Conservation (phyloP, 306 rosid genomes). For the peach (Prunus persica) region DNA sequence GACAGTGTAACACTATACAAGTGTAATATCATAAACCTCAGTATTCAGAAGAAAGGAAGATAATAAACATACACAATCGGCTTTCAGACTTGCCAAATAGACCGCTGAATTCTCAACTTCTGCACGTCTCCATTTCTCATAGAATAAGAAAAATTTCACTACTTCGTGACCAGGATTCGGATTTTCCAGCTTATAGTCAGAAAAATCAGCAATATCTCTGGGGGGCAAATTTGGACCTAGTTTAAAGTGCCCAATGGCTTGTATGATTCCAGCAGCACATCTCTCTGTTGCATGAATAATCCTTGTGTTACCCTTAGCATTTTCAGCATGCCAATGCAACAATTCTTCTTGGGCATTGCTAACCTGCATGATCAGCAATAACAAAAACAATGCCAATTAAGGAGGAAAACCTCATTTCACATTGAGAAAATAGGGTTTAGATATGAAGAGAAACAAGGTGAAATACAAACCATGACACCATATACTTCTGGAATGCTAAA, state of each 20-base stretch:
- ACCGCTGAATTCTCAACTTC: slow-evolving; percentile 63
- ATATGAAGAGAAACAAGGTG: slow-evolving; percentile 19
- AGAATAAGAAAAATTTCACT: slow-evolving; percentile 54
- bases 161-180: slow-evolving; percentile 45
- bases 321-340: slow-evolving; percentile 82
- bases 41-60: slow-evolving; percentile 12
- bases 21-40: background rate
- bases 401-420: slow-evolving; percentile 11
- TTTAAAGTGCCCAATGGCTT: slow-evolving; percentile 86
- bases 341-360: slow-evolving; percentile 98
- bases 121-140: slow-evolving; percentile 87
- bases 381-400: slow-evolving; percentile 10
- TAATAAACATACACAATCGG: slow-evolving; percentile 49
- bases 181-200: slow-evolving; percentile 27
- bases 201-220: slow-evolving; percentile 61
- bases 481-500: slow-evolving; percentile 83
- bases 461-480: slow-evolving; percentile 91
- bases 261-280: slow-evolving; percentile 92
- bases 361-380: slow-evolving; percentile 54
- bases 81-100: slow-evolving; percentile 50
- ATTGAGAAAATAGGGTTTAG: background rate
- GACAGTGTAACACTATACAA: background rate
- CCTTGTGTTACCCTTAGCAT: slow-evolving; percentile 75
- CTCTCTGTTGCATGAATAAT: slow-evolving; percentile 91
- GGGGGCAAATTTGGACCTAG: slow-evolving; percentile 70